Base-by-base conservation (phyloP, 495 filamentous ascomycete species). In the Sabuloglossum arenarium region DNA sequence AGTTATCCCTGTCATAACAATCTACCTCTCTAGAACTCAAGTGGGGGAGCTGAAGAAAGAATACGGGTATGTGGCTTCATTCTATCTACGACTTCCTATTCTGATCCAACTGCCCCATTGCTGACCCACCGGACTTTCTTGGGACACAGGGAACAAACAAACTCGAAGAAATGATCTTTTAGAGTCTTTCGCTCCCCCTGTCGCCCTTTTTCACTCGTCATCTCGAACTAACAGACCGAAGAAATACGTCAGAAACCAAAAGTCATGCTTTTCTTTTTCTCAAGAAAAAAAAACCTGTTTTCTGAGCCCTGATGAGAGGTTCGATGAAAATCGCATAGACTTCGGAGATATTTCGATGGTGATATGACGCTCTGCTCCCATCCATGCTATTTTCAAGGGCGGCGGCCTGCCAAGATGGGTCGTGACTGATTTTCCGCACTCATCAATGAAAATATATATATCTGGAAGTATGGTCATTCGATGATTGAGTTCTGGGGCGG, bases 1-100 rank as follows among this genome's bases (percentile, higher is more conserved):
- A 47, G 57, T 57, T 16, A 61, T 63, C 23, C 69, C 75, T 3
- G 59, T 77, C 52, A 71, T 86, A 67, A 77, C 71, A 34, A 70
- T 83, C 27, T 80, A 81, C 59, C 65, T 86, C 12, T 78, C 77
- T 0, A 65, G 69, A 53, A 66, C 70, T n/a, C 64, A 73, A 25
- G 62, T 84, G 30, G 69, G 73, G 19, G 75, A 75, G 54, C 60
- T 84, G 39, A 69, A 66, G 53, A 67, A 62, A 47, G 60, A 63
- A 14, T 70, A 69, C 65, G 71, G 72, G 74, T 76, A 64, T 60
- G 71, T 58, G 10, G 31, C 21, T n/a, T 21, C 6, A 19, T 34
- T 24, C 19, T 54, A 16, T 12, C 30, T 12, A 19, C 29, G 28
- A 28, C n/a, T n/a, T n/a, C n/a, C n/a, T n/a, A n/a, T n/a, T n/a